Evolutionary conservation across 2,329 filamentous ascomycete species (phyloP).

Genomic region (Chrysoporthe cubensis): DNA sequence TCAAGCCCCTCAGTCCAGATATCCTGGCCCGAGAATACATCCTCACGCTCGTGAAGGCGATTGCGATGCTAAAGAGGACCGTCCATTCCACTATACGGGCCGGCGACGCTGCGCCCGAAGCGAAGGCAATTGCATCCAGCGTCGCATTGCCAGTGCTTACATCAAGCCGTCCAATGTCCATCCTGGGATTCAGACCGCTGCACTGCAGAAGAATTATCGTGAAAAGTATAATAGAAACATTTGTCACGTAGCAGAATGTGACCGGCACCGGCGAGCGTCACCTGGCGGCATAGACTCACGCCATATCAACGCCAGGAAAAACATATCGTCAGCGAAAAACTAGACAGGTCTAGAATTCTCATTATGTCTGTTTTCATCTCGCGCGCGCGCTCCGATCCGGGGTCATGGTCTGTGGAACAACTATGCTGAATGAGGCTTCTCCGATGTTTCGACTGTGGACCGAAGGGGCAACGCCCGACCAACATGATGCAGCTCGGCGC

Average conservation of each 20-base stretch:
- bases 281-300: not conserved
- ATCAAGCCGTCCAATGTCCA: not conserved
- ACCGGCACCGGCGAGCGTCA: not conserved
- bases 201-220: not conserved
- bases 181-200: not conserved
- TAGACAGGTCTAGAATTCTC: not conserved
- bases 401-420: not conserved
- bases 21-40: constrained; percentile 37
- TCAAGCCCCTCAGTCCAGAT: constrained; percentile 33
- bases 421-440: not conserved
- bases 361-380: not conserved
- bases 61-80: constrained; percentile 34
- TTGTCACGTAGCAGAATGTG: too few relatives aligned
- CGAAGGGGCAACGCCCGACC: not conserved
- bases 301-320: not conserved
- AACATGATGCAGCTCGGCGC: constrained; percentile 5
- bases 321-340: not conserved
- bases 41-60: constrained; percentile 35
- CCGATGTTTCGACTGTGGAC: constrained; percentile 8
- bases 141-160: constrained; percentile 25
- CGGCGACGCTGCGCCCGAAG: constrained; percentile 19
- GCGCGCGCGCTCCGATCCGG: not conserved
- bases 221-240: not conserved
- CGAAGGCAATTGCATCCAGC: constrained; percentile 19
- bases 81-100: constrained; percentile 18